Base-by-base conservation (phyloP, 2,329 filamentous ascomycete species). In the Colletotrichum orchidophilum region DNA sequence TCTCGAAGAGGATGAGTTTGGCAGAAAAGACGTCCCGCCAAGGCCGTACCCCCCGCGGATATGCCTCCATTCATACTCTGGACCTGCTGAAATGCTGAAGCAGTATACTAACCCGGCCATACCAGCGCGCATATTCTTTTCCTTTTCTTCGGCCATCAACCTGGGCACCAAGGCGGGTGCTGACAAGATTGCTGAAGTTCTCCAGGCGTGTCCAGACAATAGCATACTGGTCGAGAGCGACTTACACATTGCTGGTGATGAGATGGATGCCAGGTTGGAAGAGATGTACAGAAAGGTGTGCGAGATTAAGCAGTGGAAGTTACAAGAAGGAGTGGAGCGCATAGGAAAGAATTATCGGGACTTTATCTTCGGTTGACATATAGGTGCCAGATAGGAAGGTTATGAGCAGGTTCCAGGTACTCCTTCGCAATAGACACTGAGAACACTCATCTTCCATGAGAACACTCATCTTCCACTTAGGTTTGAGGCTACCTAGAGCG, bases 11-110 rank as follows among this genome's bases (percentile, higher is more conserved):
- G 70, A 73, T 13, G 63, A 66, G 24, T 62, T 31, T 26, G 71
- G 71, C 29, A 65, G 67, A 11, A 72, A 62, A 1, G 15, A 26
- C 13, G 54, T 70, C 6, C 2, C 27, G 0, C 8, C 3, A 0
- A 90, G 87, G 71, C 92, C 93, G 0, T 98, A 92, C 75, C 95
- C 96, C 4, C 95, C 95, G 1, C 86, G 95, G 9, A 92, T 98
- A 78, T 99, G 96, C 78, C 89, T 99, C 70, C 96, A 99, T 81
- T 98, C 95, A 0, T 99, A 95, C 81, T 97, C 93, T 58, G 96
- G 94, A 0, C 88, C 92, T 6, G 85, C 90, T 12, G 91, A 96
- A 67, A 87, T 92, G 35, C 83, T 98, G 46, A 91, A 88, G 74
- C 94, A 95, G 79, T 98, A 97, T 77, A 83, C 94, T 58, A 87